phyloP scores from a whole-genome alignment of 805 yeast genomes.

The Candida awuae region DNA sequence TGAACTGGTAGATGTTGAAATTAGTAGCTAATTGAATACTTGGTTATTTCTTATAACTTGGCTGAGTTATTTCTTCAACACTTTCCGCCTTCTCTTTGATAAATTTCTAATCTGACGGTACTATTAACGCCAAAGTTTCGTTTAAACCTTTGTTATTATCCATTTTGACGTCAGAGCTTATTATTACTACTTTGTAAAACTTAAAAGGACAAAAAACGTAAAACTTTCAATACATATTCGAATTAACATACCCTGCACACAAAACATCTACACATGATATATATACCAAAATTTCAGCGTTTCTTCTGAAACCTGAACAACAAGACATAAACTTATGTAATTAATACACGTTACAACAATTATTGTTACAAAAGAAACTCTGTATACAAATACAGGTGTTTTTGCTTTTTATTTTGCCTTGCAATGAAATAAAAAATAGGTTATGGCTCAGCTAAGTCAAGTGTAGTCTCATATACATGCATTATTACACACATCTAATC shows the following conservation, averaged over 20 bases:
- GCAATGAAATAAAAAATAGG: too few relatives aligned
- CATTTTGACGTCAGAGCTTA: too few relatives aligned
- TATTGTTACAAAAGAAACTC: too few relatives aligned
- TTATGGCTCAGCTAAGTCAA: too few relatives aligned
- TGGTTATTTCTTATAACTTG: conserved; percentile 1
- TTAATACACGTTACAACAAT: too few relatives aligned
- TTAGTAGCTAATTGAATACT: conserved; percentile 5
- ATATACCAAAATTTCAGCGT: neutral
- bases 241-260: conserved; percentile 4
- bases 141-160: too few relatives aligned
- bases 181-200: neutral
- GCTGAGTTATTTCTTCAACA: conserved; percentile 6
- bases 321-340: conserved; percentile 8
- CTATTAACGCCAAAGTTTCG: too few relatives aligned
- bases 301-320: conserved; percentile 3
- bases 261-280: conserved; percentile 10
- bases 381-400: too few relatives aligned
- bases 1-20: conserved; percentile 4
- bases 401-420: too few relatives aligned
- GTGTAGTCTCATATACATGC: too few relatives aligned
- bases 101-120: too few relatives aligned
- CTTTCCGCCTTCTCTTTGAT: neutral
- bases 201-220: too few relatives aligned
- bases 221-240: neutral
- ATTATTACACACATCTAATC: conserved; percentile 4